Evolutionary conservation across 225 moss, liverwort and hornwort genomes (phyloP), one percentile per base, ranked within the genome.

Genomic region (Sphagnum tenellum): DNA sequence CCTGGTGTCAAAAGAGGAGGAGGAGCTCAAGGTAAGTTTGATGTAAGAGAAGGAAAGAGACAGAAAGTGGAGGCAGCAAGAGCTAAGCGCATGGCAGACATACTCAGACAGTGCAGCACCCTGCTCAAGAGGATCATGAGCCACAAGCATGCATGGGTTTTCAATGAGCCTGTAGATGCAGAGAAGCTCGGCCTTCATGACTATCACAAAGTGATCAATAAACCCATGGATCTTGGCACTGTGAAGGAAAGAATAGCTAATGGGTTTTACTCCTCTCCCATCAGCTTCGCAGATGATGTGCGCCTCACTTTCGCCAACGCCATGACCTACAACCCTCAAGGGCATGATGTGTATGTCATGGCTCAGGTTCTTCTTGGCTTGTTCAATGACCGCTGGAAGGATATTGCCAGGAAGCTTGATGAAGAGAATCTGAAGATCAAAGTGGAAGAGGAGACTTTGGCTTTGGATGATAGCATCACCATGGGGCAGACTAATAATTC

Each of bases 141-240:
- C 7, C 88, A 89, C 14, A 86, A 86, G 77, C 84, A 91, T 64
- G 81, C 89, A 3, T 91, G 91, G 91, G 89, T 91, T 47, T 91
- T 91, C 71, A 89, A 88, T 52, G 86, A 91, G 50, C 83, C 91
- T 7, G 91, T 91, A 7, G 91, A 91, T 62, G 84, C 84, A 46
- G 90, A 88, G 59, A 88, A 90, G 72, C 77, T 90, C 56, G 82
- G 75, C 5, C 85, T 90, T 11, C 90, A 88, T 60, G 90, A 90
- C 66, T 90, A 90, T 62, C 80, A 85, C 65, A 65, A 81, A 70
- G 79, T 90, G n/a, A 90, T 90, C 2, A 77, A 74, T 71, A 75
- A 53, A 46, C 88, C 90, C 29, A 90, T 90, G 90, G 90, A 90
- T 76, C 86, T 91, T 48, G 91, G 91, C 47, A 82, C 91, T 2